phyloP scores from a whole-genome alignment of 495 filamentous ascomycete species.

The Pseudotulostoma volvatum region DNA sequence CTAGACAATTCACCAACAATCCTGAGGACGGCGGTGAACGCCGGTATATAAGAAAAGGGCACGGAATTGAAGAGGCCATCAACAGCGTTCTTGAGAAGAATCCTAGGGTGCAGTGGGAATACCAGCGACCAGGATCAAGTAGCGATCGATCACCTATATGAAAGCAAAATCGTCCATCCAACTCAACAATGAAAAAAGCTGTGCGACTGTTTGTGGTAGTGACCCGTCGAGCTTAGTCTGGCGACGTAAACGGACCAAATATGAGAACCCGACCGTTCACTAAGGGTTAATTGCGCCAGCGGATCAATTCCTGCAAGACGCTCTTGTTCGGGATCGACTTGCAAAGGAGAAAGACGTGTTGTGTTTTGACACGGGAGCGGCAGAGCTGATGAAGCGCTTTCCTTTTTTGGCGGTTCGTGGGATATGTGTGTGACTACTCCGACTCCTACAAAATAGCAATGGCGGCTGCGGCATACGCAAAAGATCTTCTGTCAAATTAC shows the following conservation, averaged over 20 bases:
- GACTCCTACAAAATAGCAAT: constrained; percentile 19
- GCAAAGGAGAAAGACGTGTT: constrained; percentile 16
- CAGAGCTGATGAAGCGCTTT: constrained; percentile 8
- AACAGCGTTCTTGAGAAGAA: constrained; percentile 6
- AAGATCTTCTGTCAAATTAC: constrained; percentile 5
- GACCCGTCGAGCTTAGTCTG: constrained; percentile 10
- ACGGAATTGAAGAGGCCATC: constrained; percentile 9
- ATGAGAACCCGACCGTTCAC: constrained; percentile 14
- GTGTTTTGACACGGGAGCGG: constrained; percentile 24
- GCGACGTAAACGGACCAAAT: constrained; percentile 11
- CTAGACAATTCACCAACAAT: constrained; percentile 9
- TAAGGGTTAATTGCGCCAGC: constrained; percentile 18
- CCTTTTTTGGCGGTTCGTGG: constrained; percentile 12
- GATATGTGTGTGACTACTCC: constrained; percentile 17
- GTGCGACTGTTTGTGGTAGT: constrained; percentile 11
- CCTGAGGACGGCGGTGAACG: constrained; percentile 5
- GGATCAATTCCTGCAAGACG: constrained; percentile 16
- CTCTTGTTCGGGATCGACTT: constrained; percentile 11
- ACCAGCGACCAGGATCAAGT: constrained; percentile 9
- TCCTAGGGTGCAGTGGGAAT: constrained; percentile 8
- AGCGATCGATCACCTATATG: constrained; percentile 18
- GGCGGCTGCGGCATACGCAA: constrained; percentile 13
- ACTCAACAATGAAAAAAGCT: constrained; percentile 9
- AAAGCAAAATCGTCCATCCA: constrained; percentile 1
- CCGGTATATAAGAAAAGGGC: neutral